Evolutionary conservation across 352 stramenopile genomes (phyloP).

Genomic region (Blastocystis sp.): DNA sequence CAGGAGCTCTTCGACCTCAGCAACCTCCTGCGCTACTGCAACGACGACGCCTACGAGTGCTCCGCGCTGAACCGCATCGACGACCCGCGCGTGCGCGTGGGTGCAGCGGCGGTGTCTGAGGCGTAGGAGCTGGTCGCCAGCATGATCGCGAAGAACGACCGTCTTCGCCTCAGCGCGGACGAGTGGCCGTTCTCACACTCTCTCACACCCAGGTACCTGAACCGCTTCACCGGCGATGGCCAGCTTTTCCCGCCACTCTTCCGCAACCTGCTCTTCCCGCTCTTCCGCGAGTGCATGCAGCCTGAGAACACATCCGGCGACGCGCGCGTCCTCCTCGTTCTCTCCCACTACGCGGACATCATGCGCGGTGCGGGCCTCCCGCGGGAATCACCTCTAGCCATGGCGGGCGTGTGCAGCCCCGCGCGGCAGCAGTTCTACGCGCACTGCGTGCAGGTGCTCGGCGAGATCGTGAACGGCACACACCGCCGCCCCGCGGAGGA

Average conservation of each 20-base stretch:
- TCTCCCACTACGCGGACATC: conserved; percentile 45
- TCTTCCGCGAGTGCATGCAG: conserved; percentile 63
- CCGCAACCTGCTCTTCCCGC: conserved; percentile 53
- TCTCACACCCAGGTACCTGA: conserved; percentile 48
- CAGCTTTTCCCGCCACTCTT: conserved; percentile 64
- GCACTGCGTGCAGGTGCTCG: neutral
- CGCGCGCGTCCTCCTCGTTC: conserved; percentile 57
- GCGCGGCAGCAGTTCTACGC: conserved; percentile 27
- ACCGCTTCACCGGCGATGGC: conserved; percentile 28
- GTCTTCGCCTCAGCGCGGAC: conserved; percentile 59
- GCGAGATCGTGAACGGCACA: conserved; percentile 4
- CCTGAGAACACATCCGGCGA: conserved; percentile 58
- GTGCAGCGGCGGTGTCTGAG: neutral
- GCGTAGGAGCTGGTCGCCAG: conserved; percentile 22
- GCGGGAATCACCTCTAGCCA: conserved; percentile 12
- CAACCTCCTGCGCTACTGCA: conserved; percentile 78
- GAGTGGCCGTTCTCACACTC: neutral
- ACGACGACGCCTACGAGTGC: neutral
- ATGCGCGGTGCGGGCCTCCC: neutral
- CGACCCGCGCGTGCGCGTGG: conserved; percentile 28
- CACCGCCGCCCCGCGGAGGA: neutral
- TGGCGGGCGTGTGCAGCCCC: conserved; percentile 54
- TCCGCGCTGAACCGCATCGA: conserved; percentile 52
- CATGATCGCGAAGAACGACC: conserved; percentile 67
- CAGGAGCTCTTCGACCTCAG: conserved; percentile 71